Evolutionary conservation across 2,329 filamentous ascomycete species (phyloP).

Genomic region (Epichloe sibirici): DNA sequence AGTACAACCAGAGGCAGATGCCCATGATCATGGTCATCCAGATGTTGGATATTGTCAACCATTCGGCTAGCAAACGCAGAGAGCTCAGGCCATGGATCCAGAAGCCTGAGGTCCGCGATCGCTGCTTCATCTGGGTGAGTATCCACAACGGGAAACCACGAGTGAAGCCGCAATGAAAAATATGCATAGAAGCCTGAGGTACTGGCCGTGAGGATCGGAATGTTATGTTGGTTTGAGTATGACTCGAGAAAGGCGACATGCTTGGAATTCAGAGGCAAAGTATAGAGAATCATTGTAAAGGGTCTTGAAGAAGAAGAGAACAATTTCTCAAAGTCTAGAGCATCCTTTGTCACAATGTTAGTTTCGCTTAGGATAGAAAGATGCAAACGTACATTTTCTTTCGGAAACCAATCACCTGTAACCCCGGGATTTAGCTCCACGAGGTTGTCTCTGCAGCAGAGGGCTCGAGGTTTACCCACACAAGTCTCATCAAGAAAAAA

Average conservation of each 20-base stretch:
- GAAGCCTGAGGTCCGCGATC: slow-evolving; percentile 71
- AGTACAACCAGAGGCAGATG: slow-evolving; percentile 82
- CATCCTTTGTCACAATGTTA: slow-evolving; percentile 13
- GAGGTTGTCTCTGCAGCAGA: slow-evolving; percentile 64
- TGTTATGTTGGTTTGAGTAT: slow-evolving; percentile 42
- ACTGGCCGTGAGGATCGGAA: slow-evolving; percentile 71
- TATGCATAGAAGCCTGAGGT: slow-evolving; percentile 88
- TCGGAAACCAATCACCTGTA: slow-evolving; percentile 56
- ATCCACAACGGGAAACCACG: slow-evolving; percentile 84
- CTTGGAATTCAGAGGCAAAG: slow-evolving; percentile 34
- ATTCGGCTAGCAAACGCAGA: slow-evolving; percentile 51
- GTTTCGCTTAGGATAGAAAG: background rate
- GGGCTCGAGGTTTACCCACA: slow-evolving; percentile 65
- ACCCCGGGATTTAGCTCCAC: slow-evolving; percentile 91
- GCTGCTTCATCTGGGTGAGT: slow-evolving; percentile 85
- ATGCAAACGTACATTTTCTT: slow-evolving; percentile 20
- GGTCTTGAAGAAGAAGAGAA: slow-evolving; percentile 25
- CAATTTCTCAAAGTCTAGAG: slow-evolving; percentile 26
- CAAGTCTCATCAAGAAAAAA: slow-evolving; percentile 83
- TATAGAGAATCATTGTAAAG: slow-evolving; percentile 45
- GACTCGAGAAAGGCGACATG: slow-evolving; percentile 32
- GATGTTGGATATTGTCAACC: slow-evolving; percentile 53
- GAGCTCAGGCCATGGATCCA: slow-evolving; percentile 79
- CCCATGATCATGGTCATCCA: slow-evolving; percentile 73
- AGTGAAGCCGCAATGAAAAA: slow-evolving; percentile 66